Conservation (phyloP, 768 basidiomycete species). For the Lanmaoa pseudosensibilis region DNA sequence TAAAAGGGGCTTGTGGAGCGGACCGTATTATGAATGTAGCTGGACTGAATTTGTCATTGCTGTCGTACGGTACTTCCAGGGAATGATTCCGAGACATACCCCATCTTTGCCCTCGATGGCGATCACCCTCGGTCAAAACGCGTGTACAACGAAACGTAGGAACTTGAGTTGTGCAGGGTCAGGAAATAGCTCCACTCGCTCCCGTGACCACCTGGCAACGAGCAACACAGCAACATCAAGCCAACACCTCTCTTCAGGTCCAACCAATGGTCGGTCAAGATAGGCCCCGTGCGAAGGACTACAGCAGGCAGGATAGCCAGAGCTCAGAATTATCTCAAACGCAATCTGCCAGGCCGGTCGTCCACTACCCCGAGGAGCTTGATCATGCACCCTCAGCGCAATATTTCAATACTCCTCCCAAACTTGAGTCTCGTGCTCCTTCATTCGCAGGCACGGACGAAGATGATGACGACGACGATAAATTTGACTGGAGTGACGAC, state of each 20-base stretch:
- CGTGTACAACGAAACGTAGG: not conserved
- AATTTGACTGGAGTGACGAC: conserved; percentile 80
- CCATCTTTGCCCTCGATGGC: not conserved
- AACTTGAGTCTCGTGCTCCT: conserved; percentile 39
- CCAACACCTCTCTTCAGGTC: conserved; percentile 22
- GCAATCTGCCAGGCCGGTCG: conserved; percentile 37
- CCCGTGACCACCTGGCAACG: conserved; percentile 17
- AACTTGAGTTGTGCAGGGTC: conserved; percentile 3
- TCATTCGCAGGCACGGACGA: conserved; percentile 58
- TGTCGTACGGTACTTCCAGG: not conserved
- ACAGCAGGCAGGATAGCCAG: conserved; percentile 13
- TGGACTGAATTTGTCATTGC: conserved; percentile 6
- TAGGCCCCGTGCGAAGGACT: not conserved
- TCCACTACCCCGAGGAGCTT: conserved; percentile 55
- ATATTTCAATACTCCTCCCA: conserved; percentile 28
- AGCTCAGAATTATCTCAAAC: conserved; percentile 13
- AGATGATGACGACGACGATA: conserved; percentile 51
- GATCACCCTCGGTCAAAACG: no score
- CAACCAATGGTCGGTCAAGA: conserved; percentile 20
- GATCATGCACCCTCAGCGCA: conserved; percentile 24
- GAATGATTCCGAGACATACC: not conserved
- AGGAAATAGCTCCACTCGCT: conserved; percentile 14
- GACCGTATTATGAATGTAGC: not conserved
- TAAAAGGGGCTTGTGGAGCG: conserved; percentile 11
- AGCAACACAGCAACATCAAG: conserved; percentile 17